phyloP scores from a whole-genome alignment of 306 rosid genomes.

The Fagus sylvatica region DNA sequence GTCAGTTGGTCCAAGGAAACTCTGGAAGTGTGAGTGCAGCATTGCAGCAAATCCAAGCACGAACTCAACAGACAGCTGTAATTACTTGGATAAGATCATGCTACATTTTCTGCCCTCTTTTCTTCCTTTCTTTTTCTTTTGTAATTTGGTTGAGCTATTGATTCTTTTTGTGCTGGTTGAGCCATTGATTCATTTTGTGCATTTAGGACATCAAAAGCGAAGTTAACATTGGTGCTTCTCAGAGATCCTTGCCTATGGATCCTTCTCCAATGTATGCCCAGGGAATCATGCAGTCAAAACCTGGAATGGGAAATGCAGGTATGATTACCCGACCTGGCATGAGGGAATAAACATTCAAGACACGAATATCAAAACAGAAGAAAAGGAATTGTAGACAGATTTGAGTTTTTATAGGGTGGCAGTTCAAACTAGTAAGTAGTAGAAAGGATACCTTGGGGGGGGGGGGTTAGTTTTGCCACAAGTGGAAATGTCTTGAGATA shows the following conservation, averaged over 20 bases:
- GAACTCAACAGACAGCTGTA: conserved; percentile 70
- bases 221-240: conserved; percentile 65
- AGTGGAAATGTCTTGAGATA: too few species aligned
- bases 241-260: conserved; percentile 83
- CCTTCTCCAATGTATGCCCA: conserved; percentile 79
- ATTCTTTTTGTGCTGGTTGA: conserved; percentile 15
- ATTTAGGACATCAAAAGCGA: conserved; percentile 72
- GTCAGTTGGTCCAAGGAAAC: conserved; percentile 90
- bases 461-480: too few species aligned
- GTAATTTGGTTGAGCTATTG: conserved; percentile 12
- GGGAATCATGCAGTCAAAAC: conserved; percentile 79
- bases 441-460: neutral
- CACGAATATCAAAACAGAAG: neutral
- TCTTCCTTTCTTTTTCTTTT: conserved; percentile 21
- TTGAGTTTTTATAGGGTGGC: neutral
- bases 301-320: conserved; percentile 85
- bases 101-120: conserved; percentile 10
- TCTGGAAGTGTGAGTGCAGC: conserved; percentile 76
- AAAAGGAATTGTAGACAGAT: neutral
- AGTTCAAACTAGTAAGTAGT: neutral
- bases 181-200: conserved; percentile 17
- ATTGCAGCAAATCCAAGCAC: conserved; percentile 86
- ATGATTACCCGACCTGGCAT: neutral
- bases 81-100: conserved; percentile 22
- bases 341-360: conserved; percentile 10